Conservation (phyloP, 1,139 yeast species). For the Blastobotrys petasosporus region DNA sequence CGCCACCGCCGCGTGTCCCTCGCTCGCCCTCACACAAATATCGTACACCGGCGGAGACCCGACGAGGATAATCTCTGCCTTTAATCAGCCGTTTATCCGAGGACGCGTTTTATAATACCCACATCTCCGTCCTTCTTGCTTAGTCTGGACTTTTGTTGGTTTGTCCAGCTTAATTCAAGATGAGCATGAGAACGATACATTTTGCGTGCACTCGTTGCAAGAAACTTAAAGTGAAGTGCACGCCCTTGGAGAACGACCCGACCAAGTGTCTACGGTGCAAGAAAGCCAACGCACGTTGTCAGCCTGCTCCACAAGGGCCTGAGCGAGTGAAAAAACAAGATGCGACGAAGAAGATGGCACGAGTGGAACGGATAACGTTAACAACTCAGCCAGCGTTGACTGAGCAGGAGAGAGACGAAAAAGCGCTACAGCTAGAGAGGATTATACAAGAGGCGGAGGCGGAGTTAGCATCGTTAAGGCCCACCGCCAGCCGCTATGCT, state of each 20-base stretch:
- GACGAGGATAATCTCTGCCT: too few relatives aligned
- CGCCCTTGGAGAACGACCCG: conserved; percentile 2
- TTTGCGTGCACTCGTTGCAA: conserved; percentile 12
- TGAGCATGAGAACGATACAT: background rate
- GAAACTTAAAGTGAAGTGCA: conserved; percentile 8
- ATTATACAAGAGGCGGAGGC: conserved; percentile 9
- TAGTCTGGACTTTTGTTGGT: too few relatives aligned
- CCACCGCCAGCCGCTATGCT: background rate
- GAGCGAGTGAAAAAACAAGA: background rate
- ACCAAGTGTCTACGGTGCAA: conserved; percentile 5
- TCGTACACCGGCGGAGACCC: too few relatives aligned
- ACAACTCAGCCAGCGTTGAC: conserved; percentile 1
- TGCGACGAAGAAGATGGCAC: background rate
- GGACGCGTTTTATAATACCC: too few relatives aligned
- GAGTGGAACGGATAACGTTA: conserved; percentile 3
- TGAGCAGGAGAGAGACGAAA: conserved; percentile 1
- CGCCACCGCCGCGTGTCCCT: too few relatives aligned
- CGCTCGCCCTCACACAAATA: too few relatives aligned
- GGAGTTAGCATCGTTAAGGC: conserved; percentile 25
- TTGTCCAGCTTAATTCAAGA: too few relatives aligned
- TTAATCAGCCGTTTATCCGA: too few relatives aligned
- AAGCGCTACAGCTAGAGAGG: background rate
- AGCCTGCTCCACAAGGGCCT: background rate
- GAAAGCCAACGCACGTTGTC: conserved; percentile 5
- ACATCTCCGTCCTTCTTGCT: too few relatives aligned